A percentile compares a stretch with the other conserved stretches of the same genome.
phyloP scores from a whole-genome alignment of 2,329 filamentous ascomycete genomes.

The Thielaviopsis cerberus region DNA sequence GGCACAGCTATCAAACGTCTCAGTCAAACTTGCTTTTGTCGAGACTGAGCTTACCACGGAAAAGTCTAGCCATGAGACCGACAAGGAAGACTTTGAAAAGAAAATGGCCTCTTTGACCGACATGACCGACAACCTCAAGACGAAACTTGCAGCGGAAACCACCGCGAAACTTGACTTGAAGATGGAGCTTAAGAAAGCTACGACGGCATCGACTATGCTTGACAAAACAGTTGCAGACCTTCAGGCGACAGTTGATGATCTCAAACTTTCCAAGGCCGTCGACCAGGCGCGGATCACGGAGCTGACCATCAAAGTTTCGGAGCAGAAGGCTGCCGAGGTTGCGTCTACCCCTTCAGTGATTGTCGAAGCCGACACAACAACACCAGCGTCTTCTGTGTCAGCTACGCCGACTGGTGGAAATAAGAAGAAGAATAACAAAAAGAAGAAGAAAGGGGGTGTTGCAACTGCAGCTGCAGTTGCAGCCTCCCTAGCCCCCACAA shows the following conservation, averaged over 20 bases:
- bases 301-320: conserved; percentile 21
- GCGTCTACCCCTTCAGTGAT: conserved; percentile 14
- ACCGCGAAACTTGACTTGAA: conserved; percentile 22
- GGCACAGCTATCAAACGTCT: not conserved
- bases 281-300: conserved; percentile 25
- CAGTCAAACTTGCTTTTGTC: conserved; percentile 12
- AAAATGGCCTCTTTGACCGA: conserved; percentile 14
- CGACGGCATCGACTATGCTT: conserved; percentile 20
- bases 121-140: conserved; percentile 19
- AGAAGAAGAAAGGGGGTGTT: conserved; percentile 67
- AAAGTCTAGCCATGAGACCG: conserved; percentile 13
- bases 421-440: conserved; percentile 54
- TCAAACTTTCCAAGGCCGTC: conserved; percentile 22
- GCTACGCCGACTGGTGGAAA: conserved; percentile 14
- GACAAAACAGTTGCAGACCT: conserved; percentile 3
- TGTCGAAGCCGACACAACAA: conserved; percentile 14
- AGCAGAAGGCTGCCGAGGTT: conserved; percentile 12
- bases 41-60: conserved; percentile 11
- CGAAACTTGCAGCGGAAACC: conserved; percentile 20
- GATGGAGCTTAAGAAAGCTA: conserved; percentile 22
- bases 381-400: conserved; percentile 15
- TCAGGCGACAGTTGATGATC: conserved; percentile 8
- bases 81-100: conserved; percentile 18
- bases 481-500: conserved; percentile 18
- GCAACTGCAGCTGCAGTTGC: conserved; percentile 19